These are phyloP conservation scores for Amaranthus tricolor DNA, from an alignment of 179 eudicot genomes.

Conservation along the genomic window DNA sequence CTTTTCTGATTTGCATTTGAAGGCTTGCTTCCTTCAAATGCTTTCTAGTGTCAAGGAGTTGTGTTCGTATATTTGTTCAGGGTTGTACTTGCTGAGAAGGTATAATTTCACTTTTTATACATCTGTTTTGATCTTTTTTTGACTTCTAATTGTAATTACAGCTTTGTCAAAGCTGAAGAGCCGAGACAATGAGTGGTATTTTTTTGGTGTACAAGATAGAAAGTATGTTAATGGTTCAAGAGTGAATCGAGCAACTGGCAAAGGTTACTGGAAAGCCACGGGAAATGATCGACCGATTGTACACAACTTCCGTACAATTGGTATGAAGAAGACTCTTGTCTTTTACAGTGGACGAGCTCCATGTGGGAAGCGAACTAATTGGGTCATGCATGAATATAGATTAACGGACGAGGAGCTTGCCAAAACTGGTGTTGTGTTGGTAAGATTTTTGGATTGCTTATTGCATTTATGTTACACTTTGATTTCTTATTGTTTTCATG, in stretches of 20 bases:
- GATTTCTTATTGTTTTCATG: too few relatives aligned
- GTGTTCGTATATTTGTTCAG: background rate
- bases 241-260: slow-evolving; percentile 92
- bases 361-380: slow-evolving; percentile 88
- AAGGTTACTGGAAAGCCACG: slow-evolving; percentile 95
- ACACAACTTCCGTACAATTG: slow-evolving; percentile 74
- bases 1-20: background rate
- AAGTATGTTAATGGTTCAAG: slow-evolving; percentile 92
- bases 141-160: slow-evolving; percentile 20
- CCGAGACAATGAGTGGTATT: slow-evolving; percentile 94
- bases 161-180: slow-evolving; percentile 77
- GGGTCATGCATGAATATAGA: slow-evolving; percentile 99
- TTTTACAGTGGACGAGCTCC: slow-evolving; percentile 97
- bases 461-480: background rate
- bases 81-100: background rate
- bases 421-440: slow-evolving; percentile 70
- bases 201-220: slow-evolving; percentile 90
- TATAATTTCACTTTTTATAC: background rate
- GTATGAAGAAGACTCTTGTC: slow-evolving; percentile 95
- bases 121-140: background rate
- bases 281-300: slow-evolving; percentile 83
- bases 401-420: slow-evolving; percentile 76
- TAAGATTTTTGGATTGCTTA: slow-evolving; percentile 25
- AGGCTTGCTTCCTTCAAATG: background rate
- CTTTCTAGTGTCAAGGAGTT: background rate